phyloP scores from a whole-genome alignment of 2,329 filamentous ascomycete genomes.

The Orbilia quercus region DNA sequence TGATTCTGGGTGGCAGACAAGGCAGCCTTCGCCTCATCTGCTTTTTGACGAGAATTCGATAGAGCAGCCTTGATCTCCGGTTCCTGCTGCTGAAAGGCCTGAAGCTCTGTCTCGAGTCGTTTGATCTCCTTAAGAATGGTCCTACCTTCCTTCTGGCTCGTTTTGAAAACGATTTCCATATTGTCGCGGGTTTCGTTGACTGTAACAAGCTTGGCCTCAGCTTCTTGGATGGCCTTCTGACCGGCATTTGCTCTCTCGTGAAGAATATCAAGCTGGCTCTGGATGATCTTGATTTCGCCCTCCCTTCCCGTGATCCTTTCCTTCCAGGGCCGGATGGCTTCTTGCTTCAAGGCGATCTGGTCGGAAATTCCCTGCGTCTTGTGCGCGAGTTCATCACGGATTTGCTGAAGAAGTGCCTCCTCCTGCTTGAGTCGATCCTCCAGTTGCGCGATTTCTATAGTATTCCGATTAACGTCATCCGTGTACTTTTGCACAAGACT shows the following conservation, averaged over 20 bases:
- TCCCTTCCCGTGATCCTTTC: constrained; percentile 97
- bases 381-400: constrained; percentile 77
- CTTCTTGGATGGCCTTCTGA: constrained; percentile 82
- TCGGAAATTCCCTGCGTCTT: constrained; percentile 96
- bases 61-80: constrained; percentile 84
- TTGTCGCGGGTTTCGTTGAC: constrained; percentile 77
- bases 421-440: constrained; percentile 81
- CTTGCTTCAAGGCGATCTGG: constrained; percentile 90
- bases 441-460: constrained; percentile 77
- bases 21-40: constrained; percentile 92
- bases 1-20: constrained; percentile 90
- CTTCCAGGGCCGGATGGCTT: constrained; percentile 93
- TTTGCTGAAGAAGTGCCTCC: constrained; percentile 82
- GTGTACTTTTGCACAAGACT: constrained; percentile 81
- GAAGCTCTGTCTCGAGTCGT: constrained; percentile 72
- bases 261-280: constrained; percentile 92
- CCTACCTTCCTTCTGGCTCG: constrained; percentile 79
- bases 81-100: constrained; percentile 66
- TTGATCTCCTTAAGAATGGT: constrained; percentile 78
- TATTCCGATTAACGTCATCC: constrained; percentile 80
- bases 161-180: constrained; percentile 80
- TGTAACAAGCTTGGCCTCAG: constrained; percentile 78
- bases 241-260: constrained; percentile 89
- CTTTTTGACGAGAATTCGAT: constrained; percentile 90
- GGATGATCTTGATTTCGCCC: constrained; percentile 90